These are phyloP conservation scores for Sporothrix brasiliensis DNA, from an alignment of 2,329 filamentous ascomycete genomes.

Conservation along the genomic window DNA sequence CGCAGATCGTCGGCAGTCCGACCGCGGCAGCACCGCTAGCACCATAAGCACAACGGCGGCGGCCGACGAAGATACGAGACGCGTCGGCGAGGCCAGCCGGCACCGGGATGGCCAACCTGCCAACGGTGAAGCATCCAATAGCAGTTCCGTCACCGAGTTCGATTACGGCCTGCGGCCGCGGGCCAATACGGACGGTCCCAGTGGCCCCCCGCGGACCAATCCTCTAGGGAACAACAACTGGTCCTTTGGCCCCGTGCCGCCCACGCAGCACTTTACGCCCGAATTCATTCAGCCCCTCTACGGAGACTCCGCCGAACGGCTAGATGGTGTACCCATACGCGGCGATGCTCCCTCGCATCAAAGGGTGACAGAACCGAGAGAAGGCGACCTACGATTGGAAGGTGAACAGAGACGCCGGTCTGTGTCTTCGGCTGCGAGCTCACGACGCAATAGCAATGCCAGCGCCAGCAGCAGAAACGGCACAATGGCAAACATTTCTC, in stretches of 20 bases:
- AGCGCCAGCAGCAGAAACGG: not conserved
- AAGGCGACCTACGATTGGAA: conserved; percentile 1
- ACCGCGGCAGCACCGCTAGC: conserved; percentile 24
- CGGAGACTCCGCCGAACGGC: conserved; percentile 13
- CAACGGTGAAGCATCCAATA: not conserved
- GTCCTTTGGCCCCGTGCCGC: conserved; percentile 52
- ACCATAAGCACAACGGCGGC: not conserved
- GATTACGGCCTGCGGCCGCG: conserved; percentile 48
- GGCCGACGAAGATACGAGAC: not conserved
- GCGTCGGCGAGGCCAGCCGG: not conserved
- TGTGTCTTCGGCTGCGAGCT: not conserved
- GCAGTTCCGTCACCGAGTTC: conserved; percentile 20
- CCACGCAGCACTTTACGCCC: conserved; percentile 6
- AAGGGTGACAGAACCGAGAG: conserved; percentile 1
- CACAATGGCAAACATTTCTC: conserved; percentile 1
- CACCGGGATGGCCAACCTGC: not conserved
- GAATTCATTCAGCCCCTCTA: conserved; percentile 10
- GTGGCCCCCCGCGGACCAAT: conserved; percentile 49
- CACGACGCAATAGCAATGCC: not conserved
- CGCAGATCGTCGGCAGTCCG: conserved; percentile 35
- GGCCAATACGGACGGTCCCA: conserved; percentile 61
- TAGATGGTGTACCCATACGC: not conserved
- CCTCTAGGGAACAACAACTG: conserved; percentile 64
- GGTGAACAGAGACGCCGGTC: conserved; percentile 10
- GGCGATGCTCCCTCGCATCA: not conserved